A percentile compares a stretch with the other conserved stretches of the same genome.
Conservation (phyloP, 345 rosid species). For the Orychophragmus violaceus region DNA sequence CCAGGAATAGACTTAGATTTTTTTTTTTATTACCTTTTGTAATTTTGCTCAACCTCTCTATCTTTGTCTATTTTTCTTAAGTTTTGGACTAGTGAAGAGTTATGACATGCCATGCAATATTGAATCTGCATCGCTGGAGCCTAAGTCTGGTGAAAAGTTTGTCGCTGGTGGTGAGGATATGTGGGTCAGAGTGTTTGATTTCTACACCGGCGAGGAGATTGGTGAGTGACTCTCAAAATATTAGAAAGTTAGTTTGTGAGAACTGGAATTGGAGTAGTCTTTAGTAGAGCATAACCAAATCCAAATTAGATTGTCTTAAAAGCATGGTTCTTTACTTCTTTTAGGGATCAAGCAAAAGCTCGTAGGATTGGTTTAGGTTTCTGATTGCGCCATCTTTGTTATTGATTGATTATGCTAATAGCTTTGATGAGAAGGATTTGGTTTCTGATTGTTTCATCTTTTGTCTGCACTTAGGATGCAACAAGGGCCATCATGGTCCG, state of each 20-base stretch:
- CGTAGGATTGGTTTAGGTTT: neutral
- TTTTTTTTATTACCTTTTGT: neutral
- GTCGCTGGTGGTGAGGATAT: constrained; percentile 89
- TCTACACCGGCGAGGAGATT: constrained; percentile 78
- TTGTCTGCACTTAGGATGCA: constrained; percentile 54
- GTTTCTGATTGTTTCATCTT: constrained; percentile 1
- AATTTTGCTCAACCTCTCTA: neutral
- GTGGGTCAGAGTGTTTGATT: constrained; percentile 74
- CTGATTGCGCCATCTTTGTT: neutral
- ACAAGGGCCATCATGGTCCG: constrained; percentile 99
- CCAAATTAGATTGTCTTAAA: neutral
- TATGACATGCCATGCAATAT: constrained; percentile 74
- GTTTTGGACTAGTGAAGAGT: constrained; percentile 86
- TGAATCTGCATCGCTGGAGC: constrained; percentile 80
- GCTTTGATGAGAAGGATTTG: neutral
- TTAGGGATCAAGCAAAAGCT: neutral
- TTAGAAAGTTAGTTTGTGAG: neutral
- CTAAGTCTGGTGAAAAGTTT: constrained; percentile 71
- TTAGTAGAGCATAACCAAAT: neutral
- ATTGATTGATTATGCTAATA: neutral
- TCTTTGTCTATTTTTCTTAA: neutral
- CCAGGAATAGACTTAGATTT: neutral
- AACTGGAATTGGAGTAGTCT: neutral
- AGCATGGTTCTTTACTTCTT: neutral
- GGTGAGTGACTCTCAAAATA: constrained; percentile 21